Evolutionary conservation across 163 green algal species (phyloP), one percentile per base, ranked within the genome.

Genomic region (Chlamydomonas reinhardtii): DNA sequence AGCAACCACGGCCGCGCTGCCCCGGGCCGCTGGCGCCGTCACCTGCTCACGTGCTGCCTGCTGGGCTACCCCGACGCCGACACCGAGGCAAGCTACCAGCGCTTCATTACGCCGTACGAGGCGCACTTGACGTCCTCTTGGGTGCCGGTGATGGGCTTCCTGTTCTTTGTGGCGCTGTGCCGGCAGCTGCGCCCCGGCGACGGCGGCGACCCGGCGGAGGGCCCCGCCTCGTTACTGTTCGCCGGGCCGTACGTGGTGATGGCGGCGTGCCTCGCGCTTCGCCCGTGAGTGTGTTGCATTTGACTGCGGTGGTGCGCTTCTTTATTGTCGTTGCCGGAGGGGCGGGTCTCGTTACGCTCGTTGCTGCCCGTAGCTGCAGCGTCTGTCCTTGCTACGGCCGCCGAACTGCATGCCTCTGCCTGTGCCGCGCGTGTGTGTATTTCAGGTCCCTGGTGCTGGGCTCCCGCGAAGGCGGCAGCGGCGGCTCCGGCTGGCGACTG

Each of bases 181-280:
- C 61, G 76, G 64, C 76, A n/a, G 37, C 61, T 84, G 62, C 76
- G 64, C 32, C 19, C 56, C 43, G 22, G 61, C 74, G 52, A 17
- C 62, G 62, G 61, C 34, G 59, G 25, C 75, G 76, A 74, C 43
- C 35, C 61, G 2, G 17, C 75, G 25, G 76, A 84, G 61, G 29
- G 25, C 15, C 64, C 76, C 17, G 76, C 56, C 39, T 27, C 76
- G 29, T 0, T 74, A 27, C 29, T 84, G 15, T 84, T 74, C 65
- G 76, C 62, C 34, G 65, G 35, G 76, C 62, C 76, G 27, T 84
- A 84, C 62, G 29, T 65, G 14, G 15, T 39, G 27, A 27, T 84
- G 62, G 29, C n/a, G 4, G 35, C 20, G 19, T 22, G 37, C 64
- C 62, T 84, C 4, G 17, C 31, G 29, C 31, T 73, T 35, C 17